These are phyloP conservation scores for Saitozyma sp. DNA, from an alignment of 768 basidiomycete species.

Conservation along the genomic window DNA sequence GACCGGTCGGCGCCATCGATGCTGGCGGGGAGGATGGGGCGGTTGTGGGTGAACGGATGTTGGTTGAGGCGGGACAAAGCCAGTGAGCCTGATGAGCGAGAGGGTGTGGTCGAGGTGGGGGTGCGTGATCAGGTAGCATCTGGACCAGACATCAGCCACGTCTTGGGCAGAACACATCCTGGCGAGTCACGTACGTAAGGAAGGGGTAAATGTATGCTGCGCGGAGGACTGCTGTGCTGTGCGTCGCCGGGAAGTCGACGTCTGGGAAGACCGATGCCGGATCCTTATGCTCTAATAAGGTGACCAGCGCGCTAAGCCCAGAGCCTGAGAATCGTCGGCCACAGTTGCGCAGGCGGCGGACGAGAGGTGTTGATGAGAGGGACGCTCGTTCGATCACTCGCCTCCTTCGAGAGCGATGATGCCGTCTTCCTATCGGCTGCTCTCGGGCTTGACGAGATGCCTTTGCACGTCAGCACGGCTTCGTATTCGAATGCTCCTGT, in stretches of 20 bases:
- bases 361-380: no score
- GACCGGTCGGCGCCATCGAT: no score
- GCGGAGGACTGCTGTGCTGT: slow-evolving; percentile 30
- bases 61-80: slow-evolving; percentile 61
- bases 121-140: slow-evolving; percentile 81
- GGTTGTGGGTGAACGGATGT: no score
- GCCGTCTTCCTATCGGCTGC: slow-evolving; percentile 72
- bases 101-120: slow-evolving; percentile 87
- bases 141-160: no score
- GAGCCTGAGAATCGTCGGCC: slow-evolving; percentile 68
- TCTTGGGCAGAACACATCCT: no score
- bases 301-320: slow-evolving; percentile 72
- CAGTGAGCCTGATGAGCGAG: slow-evolving; percentile 78
- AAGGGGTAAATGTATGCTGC: slow-evolving; percentile 46
- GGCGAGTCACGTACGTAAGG: no score
- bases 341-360: no score
- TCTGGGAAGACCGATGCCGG: slow-evolving; percentile 16
- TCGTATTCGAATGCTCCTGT: no score
- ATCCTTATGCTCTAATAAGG: slow-evolving; percentile 56
- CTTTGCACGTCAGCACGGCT: no score
- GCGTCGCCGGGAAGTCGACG: slow-evolving; percentile 21
- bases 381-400: no score
- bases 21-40: no score
- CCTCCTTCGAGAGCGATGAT: slow-evolving; percentile 82
- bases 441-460: slow-evolving; percentile 76